phyloP scores from a whole-genome alignment of 108 stramenopile species.

The Pseudonitzschia pungens region DNA sequence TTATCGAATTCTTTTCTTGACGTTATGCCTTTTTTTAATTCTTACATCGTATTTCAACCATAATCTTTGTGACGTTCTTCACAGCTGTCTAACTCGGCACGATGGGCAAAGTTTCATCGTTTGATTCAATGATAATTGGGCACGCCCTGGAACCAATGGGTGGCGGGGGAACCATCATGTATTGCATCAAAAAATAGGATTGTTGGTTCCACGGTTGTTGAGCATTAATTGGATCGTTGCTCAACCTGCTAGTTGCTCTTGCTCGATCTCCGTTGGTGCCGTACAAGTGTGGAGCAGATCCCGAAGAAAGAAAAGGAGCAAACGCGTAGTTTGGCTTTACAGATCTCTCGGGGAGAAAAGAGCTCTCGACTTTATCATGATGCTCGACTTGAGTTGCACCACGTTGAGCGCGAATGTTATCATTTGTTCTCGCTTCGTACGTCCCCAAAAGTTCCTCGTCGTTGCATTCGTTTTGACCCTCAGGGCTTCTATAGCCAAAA shows the following conservation, averaged over 20 bases:
- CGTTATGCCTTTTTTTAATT: too few species aligned
- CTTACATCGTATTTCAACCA: not conserved
- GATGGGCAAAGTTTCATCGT: not conserved
- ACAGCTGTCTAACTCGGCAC: not conserved
- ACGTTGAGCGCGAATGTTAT: not conserved
- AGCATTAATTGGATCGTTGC: not conserved
- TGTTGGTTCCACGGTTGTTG: not conserved
- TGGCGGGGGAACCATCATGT: slow-evolving; percentile 3
- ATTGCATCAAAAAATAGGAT: not conserved
- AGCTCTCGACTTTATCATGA: not conserved
- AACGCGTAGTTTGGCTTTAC: not conserved
- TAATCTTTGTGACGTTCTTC: not conserved
- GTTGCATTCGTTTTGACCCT: not conserved
- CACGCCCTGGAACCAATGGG: slow-evolving; percentile 1
- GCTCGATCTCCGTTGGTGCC: not conserved
- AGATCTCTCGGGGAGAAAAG: not conserved
- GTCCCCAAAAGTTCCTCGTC: not conserved
- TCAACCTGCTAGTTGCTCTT: not conserved
- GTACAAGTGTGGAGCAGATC: not conserved
- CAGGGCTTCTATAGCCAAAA: not conserved
- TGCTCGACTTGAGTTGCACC: not conserved
- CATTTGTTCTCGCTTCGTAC: not conserved
- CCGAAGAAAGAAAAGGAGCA: not conserved
- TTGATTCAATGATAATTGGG: not conserved
- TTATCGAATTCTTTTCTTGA: too few species aligned